Conservation (phyloP, 257 asterid species). For the Solanum chiquidenum region DNA sequence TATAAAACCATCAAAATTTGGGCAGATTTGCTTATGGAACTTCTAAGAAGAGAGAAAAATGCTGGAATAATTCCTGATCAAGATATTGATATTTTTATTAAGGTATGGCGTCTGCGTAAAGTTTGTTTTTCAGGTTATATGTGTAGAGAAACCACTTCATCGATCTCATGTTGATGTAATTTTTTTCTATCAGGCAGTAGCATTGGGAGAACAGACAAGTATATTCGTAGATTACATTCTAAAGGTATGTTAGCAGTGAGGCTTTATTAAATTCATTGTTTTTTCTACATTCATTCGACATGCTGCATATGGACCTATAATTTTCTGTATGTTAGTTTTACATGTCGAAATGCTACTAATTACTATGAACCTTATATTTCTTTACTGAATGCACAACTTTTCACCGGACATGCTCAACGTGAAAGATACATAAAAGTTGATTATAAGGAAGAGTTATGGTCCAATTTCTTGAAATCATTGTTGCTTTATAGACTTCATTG, state of each 20-base stretch:
- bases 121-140: background rate
- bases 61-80: conserved; percentile 60
- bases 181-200: conserved; percentile 72
- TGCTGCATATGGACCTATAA: background rate
- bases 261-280: background rate
- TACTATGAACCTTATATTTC: background rate
- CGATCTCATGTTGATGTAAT: conserved; percentile 12
- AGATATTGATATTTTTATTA: conserved; percentile 56
- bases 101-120: conserved; percentile 34
- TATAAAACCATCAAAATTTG: background rate
- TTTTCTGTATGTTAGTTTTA: background rate
- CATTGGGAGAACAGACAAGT: conserved; percentile 67
- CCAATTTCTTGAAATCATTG: background rate
- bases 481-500: background rate
- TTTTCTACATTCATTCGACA: background rate
- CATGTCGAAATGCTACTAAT: background rate
- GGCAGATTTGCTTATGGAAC: conserved; percentile 64
- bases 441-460: background rate
- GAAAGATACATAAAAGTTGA: background rate
- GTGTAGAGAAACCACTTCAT: background rate
- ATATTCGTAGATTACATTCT: conserved; percentile 61
- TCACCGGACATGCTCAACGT: background rate
- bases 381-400: background rate
- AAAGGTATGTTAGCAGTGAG: conserved; percentile 41
- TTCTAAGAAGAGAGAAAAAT: conserved; percentile 48